Evolutionary conservation across 169 alveolate genomes (phyloP).

Genomic region (Plasmodium vivax): DNA sequence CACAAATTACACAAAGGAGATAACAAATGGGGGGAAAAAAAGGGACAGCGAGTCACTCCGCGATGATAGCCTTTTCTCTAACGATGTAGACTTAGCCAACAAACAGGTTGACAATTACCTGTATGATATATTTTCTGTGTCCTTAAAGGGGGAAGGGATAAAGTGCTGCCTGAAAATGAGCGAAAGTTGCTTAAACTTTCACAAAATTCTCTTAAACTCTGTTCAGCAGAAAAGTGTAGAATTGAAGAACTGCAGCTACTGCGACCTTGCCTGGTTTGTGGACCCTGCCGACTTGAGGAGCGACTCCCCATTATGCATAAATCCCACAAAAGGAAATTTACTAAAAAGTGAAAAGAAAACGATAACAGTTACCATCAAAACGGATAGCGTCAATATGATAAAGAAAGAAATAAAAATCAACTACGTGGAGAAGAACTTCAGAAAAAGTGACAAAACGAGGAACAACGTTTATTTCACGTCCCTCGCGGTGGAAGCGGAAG

Average conservation of each 20-base stretch:
- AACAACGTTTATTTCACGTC: slow-evolving; percentile 14
- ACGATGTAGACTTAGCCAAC: slow-evolving; percentile 15
- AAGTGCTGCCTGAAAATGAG: slow-evolving; percentile 32
- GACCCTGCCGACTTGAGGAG: slow-evolving; percentile 26
- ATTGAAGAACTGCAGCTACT: slow-evolving; percentile 34
- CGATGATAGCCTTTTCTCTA: slow-evolving; percentile 13
- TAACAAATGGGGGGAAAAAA: not conserved
- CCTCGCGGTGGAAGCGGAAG: slow-evolving; percentile 27
- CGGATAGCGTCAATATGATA: slow-evolving; percentile 6
- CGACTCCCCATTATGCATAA: not conserved
- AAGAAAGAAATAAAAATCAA: slow-evolving; percentile 44
- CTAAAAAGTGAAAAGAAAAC: slow-evolving; percentile 35
- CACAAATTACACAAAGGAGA: not conserved
- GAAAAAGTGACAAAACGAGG: slow-evolving; percentile 6
- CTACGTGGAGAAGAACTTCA: slow-evolving; percentile 17
- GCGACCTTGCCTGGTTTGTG: slow-evolving; percentile 55
- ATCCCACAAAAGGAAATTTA: slow-evolving; percentile 40
- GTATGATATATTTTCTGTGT: slow-evolving; percentile 36
- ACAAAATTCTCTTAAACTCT: slow-evolving; percentile 43
- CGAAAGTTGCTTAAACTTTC: slow-evolving; percentile 37
- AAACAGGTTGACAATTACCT: slow-evolving; percentile 15
- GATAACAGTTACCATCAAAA: slow-evolving; percentile 26
- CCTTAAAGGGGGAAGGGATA: slow-evolving; percentile 60
- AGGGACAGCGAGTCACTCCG: not conserved
- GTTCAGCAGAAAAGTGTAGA: slow-evolving; percentile 36